Percentiles rank a stretch among this genome's conserved stretches.
Evolutionary conservation across 768 basidiomycete species (phyloP).

Genomic region (Tulasnella sp.): DNA sequence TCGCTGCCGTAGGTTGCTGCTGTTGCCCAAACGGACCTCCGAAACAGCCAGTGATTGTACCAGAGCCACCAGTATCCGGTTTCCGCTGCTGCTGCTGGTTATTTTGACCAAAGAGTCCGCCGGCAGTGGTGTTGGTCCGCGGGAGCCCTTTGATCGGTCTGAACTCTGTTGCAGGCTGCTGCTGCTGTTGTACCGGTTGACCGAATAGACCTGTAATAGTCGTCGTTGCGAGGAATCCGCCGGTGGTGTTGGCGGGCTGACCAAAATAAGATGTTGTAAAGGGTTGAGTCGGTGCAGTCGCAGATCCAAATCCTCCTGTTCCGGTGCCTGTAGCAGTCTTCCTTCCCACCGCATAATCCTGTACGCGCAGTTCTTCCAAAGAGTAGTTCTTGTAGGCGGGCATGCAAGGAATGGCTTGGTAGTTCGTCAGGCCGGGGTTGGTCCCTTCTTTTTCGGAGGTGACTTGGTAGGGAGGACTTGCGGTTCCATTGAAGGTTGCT

Average conservation of each 20-base stretch:
- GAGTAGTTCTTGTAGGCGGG: conserved; percentile 74
- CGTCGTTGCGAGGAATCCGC: conserved; percentile 55
- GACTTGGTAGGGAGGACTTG: conserved; percentile 58
- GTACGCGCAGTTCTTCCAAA: conserved; percentile 72
- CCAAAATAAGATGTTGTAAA: conserved; percentile 31
- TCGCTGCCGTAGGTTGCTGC: not conserved
- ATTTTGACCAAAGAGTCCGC: conserved; percentile 39
- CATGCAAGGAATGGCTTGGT: conserved; percentile 78
- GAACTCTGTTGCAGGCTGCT: conserved; percentile 36
- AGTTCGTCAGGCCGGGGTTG: conserved; percentile 52
- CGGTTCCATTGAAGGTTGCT: conserved; percentile 50
- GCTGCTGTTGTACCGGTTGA: conserved; percentile 32
- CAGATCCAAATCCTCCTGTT: not conserved
- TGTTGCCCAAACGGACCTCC: conserved; percentile 14
- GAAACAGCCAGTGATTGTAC: not conserved
- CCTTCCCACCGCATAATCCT: conserved; percentile 71
- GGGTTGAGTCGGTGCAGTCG: conserved; percentile 31
- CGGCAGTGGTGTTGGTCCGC: conserved; percentile 40
- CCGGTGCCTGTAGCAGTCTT: conserved; percentile 49
- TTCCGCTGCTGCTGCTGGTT: conserved; percentile 32
- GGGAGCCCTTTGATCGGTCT: conserved; percentile 35
- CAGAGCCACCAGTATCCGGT: not conserved
- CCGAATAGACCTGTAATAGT: conserved; percentile 35
- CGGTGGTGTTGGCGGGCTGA: conserved; percentile 35
- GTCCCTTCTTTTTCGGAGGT: conserved; percentile 65